Evolutionary conservation across 129 eudicot genomes (phyloP).

Genomic region (Sambucus nigra): DNA sequence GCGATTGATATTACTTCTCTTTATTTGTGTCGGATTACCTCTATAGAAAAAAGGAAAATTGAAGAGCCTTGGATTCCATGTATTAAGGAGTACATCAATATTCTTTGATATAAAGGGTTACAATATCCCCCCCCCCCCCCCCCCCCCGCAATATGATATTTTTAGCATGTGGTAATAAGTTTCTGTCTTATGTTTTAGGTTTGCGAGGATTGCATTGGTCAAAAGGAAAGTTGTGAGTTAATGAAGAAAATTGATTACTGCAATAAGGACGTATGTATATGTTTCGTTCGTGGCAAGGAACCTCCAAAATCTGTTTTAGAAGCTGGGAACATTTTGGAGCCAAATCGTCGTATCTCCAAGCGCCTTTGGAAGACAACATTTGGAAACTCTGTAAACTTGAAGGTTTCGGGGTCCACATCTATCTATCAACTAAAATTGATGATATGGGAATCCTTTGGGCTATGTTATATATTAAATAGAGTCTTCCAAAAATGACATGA

Average conservation of each 20-base stretch:
- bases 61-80: no score
- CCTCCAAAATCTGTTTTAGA: slow-evolving; percentile 89
- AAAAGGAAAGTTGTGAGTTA: slow-evolving; percentile 80
- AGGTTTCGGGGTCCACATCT: slow-evolving; percentile 88
- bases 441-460: slow-evolving; percentile 99
- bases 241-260: slow-evolving; percentile 64
- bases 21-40: no score
- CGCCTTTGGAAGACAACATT: slow-evolving; percentile 79
- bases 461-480: slow-evolving; percentile 18
- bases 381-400: slow-evolving; percentile 67
- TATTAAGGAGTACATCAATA: no score
- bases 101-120: no score
- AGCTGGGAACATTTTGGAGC: slow-evolving; percentile 67
- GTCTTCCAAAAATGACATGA: background rate
- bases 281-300: slow-evolving; percentile 84
- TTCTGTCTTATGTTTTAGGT: slow-evolving; percentile 48
- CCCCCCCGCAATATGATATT: no score
- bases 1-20: no score
- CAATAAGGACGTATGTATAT: slow-evolving; percentile 78
- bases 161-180: no score
- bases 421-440: slow-evolving; percentile 91
- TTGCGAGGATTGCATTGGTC: slow-evolving; percentile 92
- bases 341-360: slow-evolving; percentile 83
- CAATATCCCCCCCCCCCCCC: no score
- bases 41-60: no score